Evolutionary conservation across 352 stramenopile species (phyloP), one percentile per base, ranked within the genome.

Genomic region (Thraustochytrium striatum): DNA sequence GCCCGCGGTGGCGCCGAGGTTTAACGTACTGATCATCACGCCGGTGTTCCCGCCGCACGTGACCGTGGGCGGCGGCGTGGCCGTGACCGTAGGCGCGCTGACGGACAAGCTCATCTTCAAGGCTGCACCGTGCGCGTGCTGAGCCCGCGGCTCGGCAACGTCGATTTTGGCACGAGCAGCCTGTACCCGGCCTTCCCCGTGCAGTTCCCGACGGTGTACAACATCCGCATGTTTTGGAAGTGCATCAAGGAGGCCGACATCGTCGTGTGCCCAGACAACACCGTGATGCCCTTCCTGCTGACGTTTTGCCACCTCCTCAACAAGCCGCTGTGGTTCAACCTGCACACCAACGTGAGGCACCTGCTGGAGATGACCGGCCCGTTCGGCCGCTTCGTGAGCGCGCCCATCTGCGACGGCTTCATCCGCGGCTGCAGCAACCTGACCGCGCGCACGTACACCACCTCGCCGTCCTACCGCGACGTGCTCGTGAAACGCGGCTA

Each of bases 381-480:
- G 30, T 75, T 75, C 52, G 65, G 65, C 25, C 44, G 52, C 25
- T 75, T 35, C 39, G 65, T 75, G 65, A 61, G 41, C 1, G 65
- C 65, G 32, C 65, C 65, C 32, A 75, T 75, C 44, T 75, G 65
- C 50, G 65, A 75, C 50, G 65, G 65, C 50, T 75, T 75, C 16
- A 75, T 75, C 39, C 44, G 65, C 13, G 28, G 30, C 3, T 75
- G 65, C 65, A 61, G 41, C 65, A 75, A 75, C 39, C 43, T 75
- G 44, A 75, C 65, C 3, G 65, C 65, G 35, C 44, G 52, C 28
- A 75, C 65, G 3, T 75, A 61, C 50, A 75, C 65, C 11, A 75
- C 65, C 39, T 75, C 65, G 35, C 65, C 65, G 5, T 55, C 32
- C 44, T 75, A 75, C 39, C 16, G 65, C 33, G 65, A 75, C 5